A percentile compares a stretch with the other conserved stretches of the same genome.
phyloP scores from a whole-genome alignment of 78 protist species.

The Dictyostelium capitatum region DNA sequence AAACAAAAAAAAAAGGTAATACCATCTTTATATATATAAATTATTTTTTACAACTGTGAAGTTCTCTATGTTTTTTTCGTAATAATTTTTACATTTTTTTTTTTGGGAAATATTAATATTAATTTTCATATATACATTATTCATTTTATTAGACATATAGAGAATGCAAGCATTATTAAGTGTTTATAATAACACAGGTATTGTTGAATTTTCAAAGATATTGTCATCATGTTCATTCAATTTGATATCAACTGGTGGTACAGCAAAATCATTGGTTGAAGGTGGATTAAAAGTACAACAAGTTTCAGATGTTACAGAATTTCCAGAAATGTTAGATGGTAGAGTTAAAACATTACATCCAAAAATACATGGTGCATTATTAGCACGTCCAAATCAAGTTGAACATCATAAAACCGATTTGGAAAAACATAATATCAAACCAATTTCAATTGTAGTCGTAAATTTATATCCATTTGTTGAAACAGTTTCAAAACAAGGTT shows the following conservation, averaged over 20 bases:
- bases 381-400: slow-evolving; percentile 48
- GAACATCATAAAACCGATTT: slow-evolving; percentile 41
- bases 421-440: slow-evolving; percentile 31
- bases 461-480: slow-evolving; percentile 93
- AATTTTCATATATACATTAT: not conserved
- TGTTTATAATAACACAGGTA: slow-evolving; percentile 86
- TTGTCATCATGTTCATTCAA: slow-evolving; percentile 41
- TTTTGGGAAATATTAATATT: not conserved
- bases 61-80: too few relatives aligned
- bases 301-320: slow-evolving; percentile 83
- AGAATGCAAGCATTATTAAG: slow-evolving; percentile 85
- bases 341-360: slow-evolving; percentile 96
- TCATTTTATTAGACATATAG: not conserved
- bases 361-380: slow-evolving; percentile 89
- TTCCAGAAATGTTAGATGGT: slow-evolving; percentile 91
- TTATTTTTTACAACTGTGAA: too few relatives aligned
- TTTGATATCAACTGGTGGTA: slow-evolving; percentile 87
- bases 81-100: too few relatives aligned
- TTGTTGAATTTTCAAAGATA: slow-evolving; percentile 70
- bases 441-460: slow-evolving; percentile 86
- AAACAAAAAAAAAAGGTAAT: too few relatives aligned
- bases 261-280: slow-evolving; percentile 70
- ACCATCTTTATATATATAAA: too few relatives aligned
- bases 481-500: slow-evolving; percentile 44
- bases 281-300: slow-evolving; percentile 74